A percentile compares a stretch with the other conserved stretches of the same genome.
Conservation (phyloP, 2,329 filamentous ascomycete species). For the Sporothrix curviconia region DNA sequence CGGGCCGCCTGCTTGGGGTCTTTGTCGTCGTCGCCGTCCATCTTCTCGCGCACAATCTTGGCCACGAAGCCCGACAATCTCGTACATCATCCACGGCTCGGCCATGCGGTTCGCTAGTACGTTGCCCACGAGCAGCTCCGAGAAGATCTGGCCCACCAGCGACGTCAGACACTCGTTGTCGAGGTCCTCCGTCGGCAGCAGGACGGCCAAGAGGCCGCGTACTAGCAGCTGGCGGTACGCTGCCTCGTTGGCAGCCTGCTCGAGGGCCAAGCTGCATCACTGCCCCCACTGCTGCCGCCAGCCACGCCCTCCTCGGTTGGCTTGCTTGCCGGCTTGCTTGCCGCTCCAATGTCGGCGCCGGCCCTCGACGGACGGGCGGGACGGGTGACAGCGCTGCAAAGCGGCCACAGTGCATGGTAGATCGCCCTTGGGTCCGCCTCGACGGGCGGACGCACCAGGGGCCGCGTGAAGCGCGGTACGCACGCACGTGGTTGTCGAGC, state of each 20-base stretch:
- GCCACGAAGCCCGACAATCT: constrained; percentile 68
- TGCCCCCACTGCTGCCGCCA: constrained; percentile 44
- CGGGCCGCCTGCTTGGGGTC: neutral
- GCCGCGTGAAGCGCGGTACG: constrained; percentile 62
- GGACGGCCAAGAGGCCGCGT: constrained; percentile 69
- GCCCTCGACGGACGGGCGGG: constrained; percentile 38
- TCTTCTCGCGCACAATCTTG: constrained; percentile 31
- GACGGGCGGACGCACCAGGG: constrained; percentile 52
- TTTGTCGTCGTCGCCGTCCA: constrained; percentile 6
- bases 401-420: constrained; percentile 78
- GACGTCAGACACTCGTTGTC: constrained; percentile 79
- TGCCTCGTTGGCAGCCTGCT: constrained; percentile 70
- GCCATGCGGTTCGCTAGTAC: constrained; percentile 72
- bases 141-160: constrained; percentile 79
- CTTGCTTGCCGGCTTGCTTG: neutral
- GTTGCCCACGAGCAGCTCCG: constrained; percentile 82
- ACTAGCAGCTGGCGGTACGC: constrained; percentile 85
- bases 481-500: constrained; percentile 72
- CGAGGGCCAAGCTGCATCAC: constrained; percentile 38
- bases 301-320: no score
- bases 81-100: constrained; percentile 85
- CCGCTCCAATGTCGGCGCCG: constrained; percentile 13
- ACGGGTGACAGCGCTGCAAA: constrained; percentile 76
- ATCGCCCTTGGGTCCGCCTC: constrained; percentile 57
- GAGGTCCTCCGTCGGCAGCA: constrained; percentile 87